These are phyloP conservation scores for Aspergillus steynii DNA, from an alignment of 495 filamentous ascomycete species.

Conservation along the genomic window DNA sequence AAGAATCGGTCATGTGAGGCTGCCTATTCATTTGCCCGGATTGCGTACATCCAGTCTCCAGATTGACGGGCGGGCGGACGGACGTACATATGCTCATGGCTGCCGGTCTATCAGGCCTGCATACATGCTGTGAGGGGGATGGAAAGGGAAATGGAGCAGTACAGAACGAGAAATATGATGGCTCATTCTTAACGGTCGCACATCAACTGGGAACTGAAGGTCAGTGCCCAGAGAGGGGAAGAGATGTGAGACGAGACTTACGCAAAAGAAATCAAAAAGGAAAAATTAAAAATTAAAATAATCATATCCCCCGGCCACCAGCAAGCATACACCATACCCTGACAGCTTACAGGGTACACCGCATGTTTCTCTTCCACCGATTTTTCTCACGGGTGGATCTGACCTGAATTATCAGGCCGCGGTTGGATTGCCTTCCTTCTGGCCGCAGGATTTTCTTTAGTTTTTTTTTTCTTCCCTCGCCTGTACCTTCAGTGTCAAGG, in stretches of 20 bases:
- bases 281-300: neutral
- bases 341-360: neutral
- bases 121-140: slow-evolving; percentile 11
- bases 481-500: neutral
- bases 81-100: slow-evolving; percentile 1
- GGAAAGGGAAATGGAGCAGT: neutral
- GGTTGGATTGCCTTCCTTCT: neutral
- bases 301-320: neutral
- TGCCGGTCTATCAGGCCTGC: slow-evolving; percentile 9
- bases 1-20: slow-evolving; percentile 45
- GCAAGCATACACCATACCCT: neutral
- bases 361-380: neutral
- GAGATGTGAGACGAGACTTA: neutral
- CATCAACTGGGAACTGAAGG: neutral
- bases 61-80: neutral
- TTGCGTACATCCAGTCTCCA: neutral
- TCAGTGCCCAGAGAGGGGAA: slow-evolving; percentile 1
- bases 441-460: neutral
- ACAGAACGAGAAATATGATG: neutral
- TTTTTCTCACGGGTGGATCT: neutral
- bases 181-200: slow-evolving; percentile 7
- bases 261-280: neutral
- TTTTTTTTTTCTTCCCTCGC: neutral
- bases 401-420: neutral
- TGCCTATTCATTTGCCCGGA: slow-evolving; percentile 8